phyloP scores from a whole-genome alignment of 75 land plant species.

The Cryptomeria japonica region DNA sequence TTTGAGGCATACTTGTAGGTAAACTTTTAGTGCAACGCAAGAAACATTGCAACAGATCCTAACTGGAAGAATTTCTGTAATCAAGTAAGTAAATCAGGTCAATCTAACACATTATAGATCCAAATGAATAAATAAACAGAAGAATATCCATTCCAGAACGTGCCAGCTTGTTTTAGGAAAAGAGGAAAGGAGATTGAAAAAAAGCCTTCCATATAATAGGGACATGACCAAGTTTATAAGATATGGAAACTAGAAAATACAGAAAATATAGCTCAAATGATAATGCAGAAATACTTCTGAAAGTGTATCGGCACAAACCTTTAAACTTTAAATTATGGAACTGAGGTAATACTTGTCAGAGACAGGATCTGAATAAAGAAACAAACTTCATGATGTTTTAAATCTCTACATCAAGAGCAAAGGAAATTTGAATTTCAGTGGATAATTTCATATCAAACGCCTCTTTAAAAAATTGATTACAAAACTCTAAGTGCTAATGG shows the following conservation, averaged over 20 bases:
- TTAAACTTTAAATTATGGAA: background rate
- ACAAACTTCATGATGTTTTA: background rate
- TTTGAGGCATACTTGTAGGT: background rate
- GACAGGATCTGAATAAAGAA: background rate
- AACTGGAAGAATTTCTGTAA: too few species aligned
- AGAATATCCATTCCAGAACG: background rate
- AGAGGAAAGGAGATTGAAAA: background rate
- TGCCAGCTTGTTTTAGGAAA: background rate
- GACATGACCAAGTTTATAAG: background rate
- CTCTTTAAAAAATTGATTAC: background rate
- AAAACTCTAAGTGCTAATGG: background rate
- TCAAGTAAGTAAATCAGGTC: background rate
- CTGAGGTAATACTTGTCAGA: background rate
- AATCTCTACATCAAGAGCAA: background rate
- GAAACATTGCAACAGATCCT: too few species aligned
- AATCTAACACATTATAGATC: background rate
- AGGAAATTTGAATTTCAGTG: background rate
- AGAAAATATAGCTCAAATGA: background rate
- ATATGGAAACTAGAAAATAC: background rate
- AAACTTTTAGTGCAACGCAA: background rate
- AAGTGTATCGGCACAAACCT: background rate
- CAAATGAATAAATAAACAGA: background rate
- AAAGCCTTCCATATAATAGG: background rate
- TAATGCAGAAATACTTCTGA: background rate
- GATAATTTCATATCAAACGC: background rate